Conservation (phyloP, 2,329 filamentous ascomycete species). For the Ophiocordyceps camponoti-saundersi region DNA sequence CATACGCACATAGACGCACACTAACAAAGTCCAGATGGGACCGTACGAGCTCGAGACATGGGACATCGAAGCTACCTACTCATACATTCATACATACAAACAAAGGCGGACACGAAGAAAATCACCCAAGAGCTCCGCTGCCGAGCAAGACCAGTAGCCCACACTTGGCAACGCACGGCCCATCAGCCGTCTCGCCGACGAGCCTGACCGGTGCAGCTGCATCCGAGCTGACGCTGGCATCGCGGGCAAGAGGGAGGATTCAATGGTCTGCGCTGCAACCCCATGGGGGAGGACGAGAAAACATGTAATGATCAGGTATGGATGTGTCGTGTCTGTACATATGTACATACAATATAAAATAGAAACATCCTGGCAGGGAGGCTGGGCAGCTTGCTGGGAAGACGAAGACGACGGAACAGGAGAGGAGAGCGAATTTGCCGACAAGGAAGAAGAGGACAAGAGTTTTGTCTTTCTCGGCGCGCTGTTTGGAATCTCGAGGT, state of each 20-base stretch:
- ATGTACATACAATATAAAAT: too few species aligned
- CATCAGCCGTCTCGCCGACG: neutral
- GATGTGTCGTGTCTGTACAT: neutral
- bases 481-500: neutral
- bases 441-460: too few species aligned
- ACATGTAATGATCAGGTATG: neutral
- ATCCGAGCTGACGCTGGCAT: neutral
- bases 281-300: neutral
- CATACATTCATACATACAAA: neutral
- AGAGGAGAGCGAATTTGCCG: too few species aligned
- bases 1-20: neutral
- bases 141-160: neutral
- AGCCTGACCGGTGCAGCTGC: neutral
- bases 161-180: neutral
- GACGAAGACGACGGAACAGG: too few species aligned
- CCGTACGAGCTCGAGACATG: too few species aligned
- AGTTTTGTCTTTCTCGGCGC: neutral
- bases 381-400: too few species aligned
- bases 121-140: neutral
- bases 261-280: neutral
- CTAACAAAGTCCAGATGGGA: too few species aligned
- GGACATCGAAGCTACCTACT: too few species aligned
- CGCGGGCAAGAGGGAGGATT: neutral
- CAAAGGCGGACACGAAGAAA: neutral
- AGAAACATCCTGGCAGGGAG: too few species aligned